Evolutionary conservation across 176 grass and related monocot genomes (phyloP).

Genomic region (Saccharum officinarum): DNA sequence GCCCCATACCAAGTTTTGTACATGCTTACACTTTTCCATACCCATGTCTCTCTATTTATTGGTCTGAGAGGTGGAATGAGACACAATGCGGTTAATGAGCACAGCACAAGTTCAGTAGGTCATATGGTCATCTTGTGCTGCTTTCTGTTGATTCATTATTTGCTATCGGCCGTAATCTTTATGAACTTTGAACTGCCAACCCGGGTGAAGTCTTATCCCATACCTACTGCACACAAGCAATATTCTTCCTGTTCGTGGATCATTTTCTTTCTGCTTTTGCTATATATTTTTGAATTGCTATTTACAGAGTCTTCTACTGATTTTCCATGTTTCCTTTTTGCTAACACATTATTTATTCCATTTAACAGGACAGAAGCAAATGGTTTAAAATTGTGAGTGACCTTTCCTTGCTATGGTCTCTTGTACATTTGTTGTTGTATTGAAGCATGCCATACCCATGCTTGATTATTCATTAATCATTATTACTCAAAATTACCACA

Average conservation of each 20-base stretch:
- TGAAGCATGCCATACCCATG: slow-evolving; percentile 9
- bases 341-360: slow-evolving; percentile 35
- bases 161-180: neutral
- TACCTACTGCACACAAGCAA: neutral
- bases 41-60: neutral
- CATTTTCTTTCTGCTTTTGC: neutral
- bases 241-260: slow-evolving; percentile 1
- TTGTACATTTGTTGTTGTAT: neutral
- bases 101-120: neutral
- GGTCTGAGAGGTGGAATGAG: neutral
- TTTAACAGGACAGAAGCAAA: slow-evolving; percentile 81
- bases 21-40: neutral
- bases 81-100: neutral
- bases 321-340: slow-evolving; percentile 35
- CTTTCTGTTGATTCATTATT: slow-evolving; percentile 11
- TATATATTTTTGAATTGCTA: slow-evolving; percentile 7
- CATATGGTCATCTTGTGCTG: neutral
- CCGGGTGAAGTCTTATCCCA: neutral
- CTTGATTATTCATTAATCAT: slow-evolving; percentile 24
- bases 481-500: slow-evolving; percentile 3
- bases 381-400: slow-evolving; percentile 93
- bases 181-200: slow-evolving; percentile 4
- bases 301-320: slow-evolving; percentile 22
- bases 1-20: neutral
- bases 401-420: slow-evolving; percentile 24